Evolutionary conservation across 2,329 filamentous ascomycete genomes (phyloP), one percentile per base, ranked within the genome.

Genomic region (Pseudogymnoascus sp.): DNA sequence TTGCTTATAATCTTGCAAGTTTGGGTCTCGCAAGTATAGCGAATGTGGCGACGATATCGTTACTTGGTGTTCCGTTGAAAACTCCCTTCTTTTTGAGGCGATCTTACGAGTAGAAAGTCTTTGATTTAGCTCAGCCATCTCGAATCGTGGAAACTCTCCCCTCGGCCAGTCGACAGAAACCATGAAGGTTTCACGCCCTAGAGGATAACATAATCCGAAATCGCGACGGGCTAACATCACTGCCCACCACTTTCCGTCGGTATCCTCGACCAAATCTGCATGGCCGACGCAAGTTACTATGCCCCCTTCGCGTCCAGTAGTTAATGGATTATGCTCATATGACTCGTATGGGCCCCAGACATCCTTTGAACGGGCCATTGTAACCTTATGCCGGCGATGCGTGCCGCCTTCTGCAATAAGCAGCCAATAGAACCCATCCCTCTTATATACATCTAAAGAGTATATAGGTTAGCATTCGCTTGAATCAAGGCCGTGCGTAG

Each of bases 371-470:
- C 79, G 73, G 0, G 79, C 77, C 27, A 80, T 77, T 2, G 75
- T 78, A 27, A 77, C 71, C 48, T 72, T 73, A 60, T 80, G 79
- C 35, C 75, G 68, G 0, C 66, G 68, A 42, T 70, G 71, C 1
- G 80, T 81, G 1, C 80, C 80, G 0, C 79, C 80, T 65, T 81
- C 79, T 0, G 78, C 78, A 1, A 79, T 79, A 55, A 80, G 71
- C 13, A 81, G 72, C 62, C 81, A 82, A 63, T 79, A 81, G 36
- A 73, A 80, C 1, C 70, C 73, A 17, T 69, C 76, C 73, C 74
- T 75, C 66, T 79, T 79, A 66, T 78, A 74, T 63, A 81, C 74
- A 64, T 80, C 36, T 38, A 38, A 38, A 38, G 12, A 38, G 13
- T 38, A 38, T 38, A 38, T 15, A 38, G 13, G 36, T 38, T 15